These are phyloP conservation scores for Linnemannia zychae DNA, from an alignment of 192 early-diverging fungal species.

Conservation along the genomic window DNA sequence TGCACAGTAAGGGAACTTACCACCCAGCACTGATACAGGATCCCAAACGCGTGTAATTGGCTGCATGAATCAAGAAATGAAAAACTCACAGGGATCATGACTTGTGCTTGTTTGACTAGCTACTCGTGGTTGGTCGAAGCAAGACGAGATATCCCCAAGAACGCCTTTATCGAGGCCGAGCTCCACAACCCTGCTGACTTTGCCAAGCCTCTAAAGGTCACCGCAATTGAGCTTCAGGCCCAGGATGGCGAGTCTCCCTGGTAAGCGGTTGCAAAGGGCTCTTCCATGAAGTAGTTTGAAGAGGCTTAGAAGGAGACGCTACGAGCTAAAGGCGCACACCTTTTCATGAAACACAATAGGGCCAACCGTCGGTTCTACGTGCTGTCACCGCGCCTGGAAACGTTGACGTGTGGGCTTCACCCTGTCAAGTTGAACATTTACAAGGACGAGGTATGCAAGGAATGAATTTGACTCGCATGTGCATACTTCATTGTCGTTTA, in stretches of 20 bases:
- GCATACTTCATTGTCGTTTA: not conserved
- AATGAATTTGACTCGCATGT: not conserved
- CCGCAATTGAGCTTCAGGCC: conserved; percentile 42
- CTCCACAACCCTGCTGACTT: conserved; percentile 54
- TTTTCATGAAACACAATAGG: conserved; percentile 7
- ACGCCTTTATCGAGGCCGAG: conserved; percentile 50
- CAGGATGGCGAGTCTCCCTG: conserved; percentile 51
- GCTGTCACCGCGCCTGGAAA: conserved; percentile 44
- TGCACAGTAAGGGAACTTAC: conserved; percentile 35
- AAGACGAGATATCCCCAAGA: conserved; percentile 45
- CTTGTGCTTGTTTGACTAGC: conserved; percentile 2
- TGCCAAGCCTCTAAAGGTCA: conserved; percentile 41
- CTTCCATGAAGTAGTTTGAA: not conserved
- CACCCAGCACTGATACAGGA: not conserved
- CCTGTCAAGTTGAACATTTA: conserved; percentile 51
- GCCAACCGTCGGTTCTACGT: conserved; percentile 50
- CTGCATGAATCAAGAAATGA: not conserved
- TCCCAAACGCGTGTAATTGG: not conserved
- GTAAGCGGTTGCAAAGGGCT: not conserved
- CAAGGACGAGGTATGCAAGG: conserved; percentile 35
- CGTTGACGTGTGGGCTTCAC: conserved; percentile 45
- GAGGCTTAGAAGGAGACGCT: not conserved
- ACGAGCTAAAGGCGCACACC: not conserved
- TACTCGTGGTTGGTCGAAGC: conserved; percentile 55
- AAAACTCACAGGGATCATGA: not conserved